Evolutionary conservation across 1,284 basidiomycete species (phyloP).

Genomic region (Sphaerobolus stellatus): DNA sequence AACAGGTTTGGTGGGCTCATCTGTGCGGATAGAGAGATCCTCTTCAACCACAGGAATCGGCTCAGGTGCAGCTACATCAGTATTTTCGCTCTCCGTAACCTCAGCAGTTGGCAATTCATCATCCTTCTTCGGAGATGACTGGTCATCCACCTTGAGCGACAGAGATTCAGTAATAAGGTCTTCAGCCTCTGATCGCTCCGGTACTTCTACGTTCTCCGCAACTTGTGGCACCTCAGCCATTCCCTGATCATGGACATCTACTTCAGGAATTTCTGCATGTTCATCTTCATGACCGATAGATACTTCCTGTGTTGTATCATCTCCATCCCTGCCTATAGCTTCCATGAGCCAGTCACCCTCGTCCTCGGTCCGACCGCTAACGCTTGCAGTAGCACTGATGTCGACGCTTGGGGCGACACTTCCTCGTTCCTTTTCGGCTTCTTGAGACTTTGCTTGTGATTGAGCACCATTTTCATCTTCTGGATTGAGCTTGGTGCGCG

Average conservation of each 20-base stretch:
- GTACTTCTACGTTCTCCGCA: slow-evolving; percentile 16
- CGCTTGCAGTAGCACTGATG: slow-evolving; percentile 48
- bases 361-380: slow-evolving; percentile 55
- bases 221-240: slow-evolving; percentile 13
- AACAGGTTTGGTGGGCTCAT: neutral
- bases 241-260: slow-evolving; percentile 17
- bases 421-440: slow-evolving; percentile 42
- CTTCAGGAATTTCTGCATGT: slow-evolving; percentile 14
- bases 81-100: too few species aligned
- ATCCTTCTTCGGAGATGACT: too few species aligned
- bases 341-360: slow-evolving; percentile 84
- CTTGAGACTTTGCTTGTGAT: neutral
- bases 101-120: too few species aligned
- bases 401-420: slow-evolving; percentile 43
- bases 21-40: neutral
- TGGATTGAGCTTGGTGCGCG: slow-evolving; percentile 13
- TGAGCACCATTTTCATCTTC: slow-evolving; percentile 2
- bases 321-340: slow-evolving; percentile 52
- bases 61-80: neutral
- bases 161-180: slow-evolving; percentile 39
- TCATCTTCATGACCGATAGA: slow-evolving; percentile 14
- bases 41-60: neutral
- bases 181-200: slow-evolving; percentile 26
- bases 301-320: slow-evolving; percentile 22
- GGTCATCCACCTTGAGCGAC: neutral